These are phyloP conservation scores for Diphasiastrum complanatum DNA, from an alignment of 83 land plant species.

Conservation along the genomic window DNA sequence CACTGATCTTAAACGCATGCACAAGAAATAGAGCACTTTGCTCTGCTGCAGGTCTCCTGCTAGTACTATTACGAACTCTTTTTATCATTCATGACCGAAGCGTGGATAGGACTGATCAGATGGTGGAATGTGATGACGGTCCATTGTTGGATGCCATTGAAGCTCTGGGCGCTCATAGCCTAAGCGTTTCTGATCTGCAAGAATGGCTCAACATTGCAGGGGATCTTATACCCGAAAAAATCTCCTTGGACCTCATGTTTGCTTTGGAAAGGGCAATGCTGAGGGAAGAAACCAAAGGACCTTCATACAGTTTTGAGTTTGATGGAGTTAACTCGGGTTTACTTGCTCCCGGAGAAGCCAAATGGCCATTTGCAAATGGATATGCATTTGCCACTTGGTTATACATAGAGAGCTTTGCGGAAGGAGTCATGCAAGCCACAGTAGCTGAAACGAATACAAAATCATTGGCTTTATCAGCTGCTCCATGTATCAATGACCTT, in stretches of 20 bases:
- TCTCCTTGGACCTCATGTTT: conserved; percentile 53
- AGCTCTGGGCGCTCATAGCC: conserved; percentile 67
- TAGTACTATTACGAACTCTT: conserved; percentile 58
- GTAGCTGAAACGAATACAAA: conserved; percentile 86
- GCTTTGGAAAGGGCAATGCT: conserved; percentile 74
- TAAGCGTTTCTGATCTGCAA: conserved; percentile 61
- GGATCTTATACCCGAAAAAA: conserved; percentile 36
- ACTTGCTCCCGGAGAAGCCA: conserved; percentile 89
- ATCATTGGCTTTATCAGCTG: conserved; percentile 88
- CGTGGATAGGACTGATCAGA: conserved; percentile 14
- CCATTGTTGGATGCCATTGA: conserved; percentile 63
- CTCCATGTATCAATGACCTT: conserved; percentile 95
- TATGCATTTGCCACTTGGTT: conserved; percentile 99
- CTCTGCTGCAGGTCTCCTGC: conserved; percentile 66
- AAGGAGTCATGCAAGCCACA: conserved; percentile 91
- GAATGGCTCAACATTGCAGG: conserved; percentile 60
- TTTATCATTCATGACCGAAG: conserved; percentile 50
- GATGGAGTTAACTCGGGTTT: conserved; percentile 99
- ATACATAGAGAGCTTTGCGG: conserved; percentile 93
- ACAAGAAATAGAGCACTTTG: conserved; percentile 91
- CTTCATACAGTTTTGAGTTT: conserved; percentile 88
- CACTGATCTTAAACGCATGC: conserved; percentile 63
- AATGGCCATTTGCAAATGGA: conserved; percentile 91
- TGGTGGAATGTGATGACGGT: conserved; percentile 49
- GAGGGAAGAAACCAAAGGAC: conserved; percentile 78